These are phyloP conservation scores for Xylariaceae sp. DNA, from an alignment of 2,329 filamentous ascomycete genomes.

Conservation along the genomic window DNA sequence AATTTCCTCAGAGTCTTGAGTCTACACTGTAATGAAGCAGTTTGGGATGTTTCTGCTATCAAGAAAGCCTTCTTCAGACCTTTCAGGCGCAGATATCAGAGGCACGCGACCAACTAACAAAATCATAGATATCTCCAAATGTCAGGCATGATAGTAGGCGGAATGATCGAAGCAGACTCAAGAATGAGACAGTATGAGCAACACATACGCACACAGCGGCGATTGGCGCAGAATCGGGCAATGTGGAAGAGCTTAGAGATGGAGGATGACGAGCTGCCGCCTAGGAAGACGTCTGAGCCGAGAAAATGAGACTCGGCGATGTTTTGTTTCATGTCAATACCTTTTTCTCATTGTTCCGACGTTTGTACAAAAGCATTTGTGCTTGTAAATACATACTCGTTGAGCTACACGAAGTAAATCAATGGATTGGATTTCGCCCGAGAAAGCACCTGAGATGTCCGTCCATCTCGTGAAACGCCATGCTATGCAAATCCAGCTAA, in stretches of 20 bases:
- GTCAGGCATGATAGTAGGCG: constrained; percentile 78
- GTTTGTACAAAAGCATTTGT: constrained; percentile 13
- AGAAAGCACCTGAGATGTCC: constrained; percentile 6
- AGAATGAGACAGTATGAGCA: constrained; percentile 65
- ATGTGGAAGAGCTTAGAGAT: constrained; percentile 66
- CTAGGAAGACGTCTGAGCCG: constrained; percentile 6
- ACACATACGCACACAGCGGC: constrained; percentile 59
- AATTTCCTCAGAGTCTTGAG: not conserved
- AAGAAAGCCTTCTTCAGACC: too few relatives aligned
- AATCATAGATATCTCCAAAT: constrained; percentile 70
- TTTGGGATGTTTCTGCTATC: too few relatives aligned
- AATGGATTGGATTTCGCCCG: constrained; percentile 5
- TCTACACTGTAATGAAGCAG: too few relatives aligned
- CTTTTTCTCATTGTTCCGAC: constrained; percentile 1
- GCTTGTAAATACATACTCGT: constrained; percentile 15
- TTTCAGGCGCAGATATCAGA: too few relatives aligned
- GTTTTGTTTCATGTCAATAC: not conserved
- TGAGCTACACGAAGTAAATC: constrained; percentile 5
- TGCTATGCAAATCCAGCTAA: constrained; percentile 25
- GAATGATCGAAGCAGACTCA: constrained; percentile 71
- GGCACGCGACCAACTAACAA: too few relatives aligned
- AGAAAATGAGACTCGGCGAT: constrained; percentile 22
- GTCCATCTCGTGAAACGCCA: constrained; percentile 23
- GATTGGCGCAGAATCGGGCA: constrained; percentile 60
- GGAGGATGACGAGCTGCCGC: constrained; percentile 35